Percentiles rank a stretch among this genome's conserved stretches.
Conservation (phyloP, 2,329 filamentous ascomycete genomes). For the Paramyrothecium sp. region DNA sequence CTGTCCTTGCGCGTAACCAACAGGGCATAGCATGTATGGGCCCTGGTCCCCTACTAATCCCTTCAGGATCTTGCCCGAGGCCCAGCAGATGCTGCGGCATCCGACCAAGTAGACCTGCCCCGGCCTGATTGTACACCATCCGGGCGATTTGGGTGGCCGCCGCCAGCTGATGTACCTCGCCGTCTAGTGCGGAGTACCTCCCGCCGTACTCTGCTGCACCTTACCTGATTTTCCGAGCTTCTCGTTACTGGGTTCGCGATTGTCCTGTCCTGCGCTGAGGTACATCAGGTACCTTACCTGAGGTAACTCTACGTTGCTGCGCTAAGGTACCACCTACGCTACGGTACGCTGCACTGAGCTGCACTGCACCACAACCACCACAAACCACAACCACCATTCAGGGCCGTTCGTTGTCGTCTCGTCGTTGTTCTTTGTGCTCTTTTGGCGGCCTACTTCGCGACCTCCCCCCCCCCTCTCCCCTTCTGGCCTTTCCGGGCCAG, state of each 20-base stretch:
- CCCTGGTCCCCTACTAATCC: not conserved
- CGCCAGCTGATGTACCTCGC: no score
- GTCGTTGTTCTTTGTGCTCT: not conserved
- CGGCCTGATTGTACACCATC: not conserved
- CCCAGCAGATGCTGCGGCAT: not conserved
- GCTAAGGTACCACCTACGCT: not conserved
- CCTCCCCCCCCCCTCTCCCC: not conserved
- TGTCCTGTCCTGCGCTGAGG: no score
- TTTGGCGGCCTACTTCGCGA: not conserved
- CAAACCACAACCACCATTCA: not conserved
- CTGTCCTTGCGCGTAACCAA: not conserved
- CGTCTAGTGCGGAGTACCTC: no score
- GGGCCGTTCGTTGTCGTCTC: not conserved
- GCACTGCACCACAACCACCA: not conserved
- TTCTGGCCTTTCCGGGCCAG: conserved; percentile 19
- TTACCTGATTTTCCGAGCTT: no score
- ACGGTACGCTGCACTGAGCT: not conserved
- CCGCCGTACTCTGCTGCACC: no score
- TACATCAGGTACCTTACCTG: not conserved
- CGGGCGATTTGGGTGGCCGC: not conserved
- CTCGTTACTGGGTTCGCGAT: no score
- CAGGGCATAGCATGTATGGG: not conserved
- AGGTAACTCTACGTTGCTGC: not conserved
- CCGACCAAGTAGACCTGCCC: not conserved
- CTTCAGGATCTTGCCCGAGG: not conserved